These are phyloP conservation scores for Penicillium alfredii DNA, from an alignment of 495 filamentous ascomycete genomes.

Conservation along the genomic window DNA sequence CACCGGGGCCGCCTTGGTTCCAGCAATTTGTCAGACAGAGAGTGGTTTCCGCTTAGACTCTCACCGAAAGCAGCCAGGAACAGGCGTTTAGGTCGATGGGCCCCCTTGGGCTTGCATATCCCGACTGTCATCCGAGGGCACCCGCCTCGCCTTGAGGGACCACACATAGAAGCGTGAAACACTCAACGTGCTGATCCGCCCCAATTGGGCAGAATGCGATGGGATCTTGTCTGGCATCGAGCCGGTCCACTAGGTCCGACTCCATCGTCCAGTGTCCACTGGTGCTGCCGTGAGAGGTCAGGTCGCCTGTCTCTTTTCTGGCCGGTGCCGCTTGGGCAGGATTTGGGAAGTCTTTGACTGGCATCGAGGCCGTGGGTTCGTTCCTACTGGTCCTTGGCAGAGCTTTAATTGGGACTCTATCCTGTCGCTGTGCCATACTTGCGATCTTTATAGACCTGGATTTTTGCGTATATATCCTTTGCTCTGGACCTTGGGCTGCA, in stretches of 20 bases:
- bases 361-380: no score
- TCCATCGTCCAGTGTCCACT: no score
- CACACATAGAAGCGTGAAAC: conserved; percentile 12
- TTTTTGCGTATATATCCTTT: conserved; percentile 19
- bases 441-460: conserved; percentile 12
- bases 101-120: no score
- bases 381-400: conserved; percentile 16
- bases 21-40: conserved; percentile 3
- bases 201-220: conserved; percentile 7
- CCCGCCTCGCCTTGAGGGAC: no score
- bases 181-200: conserved; percentile 16
- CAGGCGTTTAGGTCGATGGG: no score
- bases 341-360: conserved; percentile 13
- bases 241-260: no score
- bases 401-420: conserved; percentile 2
- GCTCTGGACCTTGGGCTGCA: conserved; percentile 22
- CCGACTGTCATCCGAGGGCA: no score
- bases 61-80: conserved; percentile 22
- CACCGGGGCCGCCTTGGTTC: no score
- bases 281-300: conserved; percentile 1
- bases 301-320: no score
- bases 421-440: conserved; percentile 18
- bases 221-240: no score
- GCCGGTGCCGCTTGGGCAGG: conserved; percentile 14
- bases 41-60: conserved; percentile 11